Evolutionary conservation across 805 yeast genomes (phyloP).

Genomic region (Wickerhamomyces bisporus): DNA sequence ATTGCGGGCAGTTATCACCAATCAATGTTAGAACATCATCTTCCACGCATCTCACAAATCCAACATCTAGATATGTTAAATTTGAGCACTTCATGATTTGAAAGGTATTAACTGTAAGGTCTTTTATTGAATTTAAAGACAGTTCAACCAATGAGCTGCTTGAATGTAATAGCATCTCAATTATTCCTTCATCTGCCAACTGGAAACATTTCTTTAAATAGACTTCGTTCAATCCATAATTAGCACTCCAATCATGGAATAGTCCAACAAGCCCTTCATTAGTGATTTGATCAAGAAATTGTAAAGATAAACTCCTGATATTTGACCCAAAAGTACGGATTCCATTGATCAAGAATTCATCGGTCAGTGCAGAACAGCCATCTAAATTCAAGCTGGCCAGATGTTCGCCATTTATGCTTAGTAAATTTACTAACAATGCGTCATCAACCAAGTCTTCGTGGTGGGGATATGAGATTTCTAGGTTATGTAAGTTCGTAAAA

Average conservation of each 20-base stretch:
- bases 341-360: conserved; percentile 53
- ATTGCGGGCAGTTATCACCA: conserved; percentile 52
- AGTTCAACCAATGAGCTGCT: conserved; percentile 62
- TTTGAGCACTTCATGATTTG: conserved; percentile 48
- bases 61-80: conserved; percentile 64
- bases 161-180: conserved; percentile 58
- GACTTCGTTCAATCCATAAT: conserved; percentile 55
- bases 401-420: conserved; percentile 58
- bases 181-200: conserved; percentile 57
- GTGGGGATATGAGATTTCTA: conserved; percentile 68
- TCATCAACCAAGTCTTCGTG: conserved; percentile 64
- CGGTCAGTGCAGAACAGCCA: conserved; percentile 73
- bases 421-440: conserved; percentile 54
- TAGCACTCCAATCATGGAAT: conserved; percentile 49
- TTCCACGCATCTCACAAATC: conserved; percentile 75
- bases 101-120: conserved; percentile 47
- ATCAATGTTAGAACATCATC: conserved; percentile 58
- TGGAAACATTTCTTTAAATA: conserved; percentile 62
- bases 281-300: conserved; percentile 57
- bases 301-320: conserved; percentile 55
- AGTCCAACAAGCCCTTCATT: conserved; percentile 59
- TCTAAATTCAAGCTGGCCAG: conserved; percentile 56
- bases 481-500: conserved; percentile 44
- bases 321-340: conserved; percentile 50
- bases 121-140: conserved; percentile 67